phyloP scores from a whole-genome alignment of 257 asterid species.

The Capsicum rhomboideum region DNA sequence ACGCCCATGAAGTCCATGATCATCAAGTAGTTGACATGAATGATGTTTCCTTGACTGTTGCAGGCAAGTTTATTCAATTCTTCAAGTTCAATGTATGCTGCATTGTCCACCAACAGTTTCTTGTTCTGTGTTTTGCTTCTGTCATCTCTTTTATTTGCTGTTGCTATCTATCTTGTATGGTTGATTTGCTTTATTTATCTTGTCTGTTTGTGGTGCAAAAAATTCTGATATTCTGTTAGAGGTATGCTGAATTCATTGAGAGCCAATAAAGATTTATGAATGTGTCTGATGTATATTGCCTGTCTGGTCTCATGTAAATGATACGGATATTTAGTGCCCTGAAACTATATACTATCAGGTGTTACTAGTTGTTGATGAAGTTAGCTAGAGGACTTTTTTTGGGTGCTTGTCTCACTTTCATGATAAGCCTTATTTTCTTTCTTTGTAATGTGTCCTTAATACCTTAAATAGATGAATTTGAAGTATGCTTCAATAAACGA shows the following conservation, averaged over 20 bases:
- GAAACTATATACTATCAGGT: background rate
- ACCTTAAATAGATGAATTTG: background rate
- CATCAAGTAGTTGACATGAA: constrained; percentile 25
- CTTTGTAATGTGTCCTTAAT: background rate
- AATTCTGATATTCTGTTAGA: background rate
- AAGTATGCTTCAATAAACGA: background rate
- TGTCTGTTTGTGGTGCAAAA: background rate
- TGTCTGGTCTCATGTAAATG: background rate
- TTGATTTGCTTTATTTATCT: background rate
- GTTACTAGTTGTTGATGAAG: background rate
- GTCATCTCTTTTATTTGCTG: background rate
- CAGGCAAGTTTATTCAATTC: background rate
- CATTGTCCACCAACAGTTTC: background rate
- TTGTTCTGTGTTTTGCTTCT: background rate
- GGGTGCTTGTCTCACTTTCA: background rate
- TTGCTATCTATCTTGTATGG: background rate
- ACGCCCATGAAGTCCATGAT: constrained; percentile 11
- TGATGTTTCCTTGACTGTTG: constrained; percentile 52
- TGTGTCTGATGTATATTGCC: background rate
- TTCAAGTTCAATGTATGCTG: background rate
- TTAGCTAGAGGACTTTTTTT: background rate
- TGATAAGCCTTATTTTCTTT: background rate
- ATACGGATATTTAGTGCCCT: background rate
- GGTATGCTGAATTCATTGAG: background rate
- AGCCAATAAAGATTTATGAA: background rate